Base-by-base conservation (phyloP, 345 rosid genomes). In the Linum trigynum region DNA sequence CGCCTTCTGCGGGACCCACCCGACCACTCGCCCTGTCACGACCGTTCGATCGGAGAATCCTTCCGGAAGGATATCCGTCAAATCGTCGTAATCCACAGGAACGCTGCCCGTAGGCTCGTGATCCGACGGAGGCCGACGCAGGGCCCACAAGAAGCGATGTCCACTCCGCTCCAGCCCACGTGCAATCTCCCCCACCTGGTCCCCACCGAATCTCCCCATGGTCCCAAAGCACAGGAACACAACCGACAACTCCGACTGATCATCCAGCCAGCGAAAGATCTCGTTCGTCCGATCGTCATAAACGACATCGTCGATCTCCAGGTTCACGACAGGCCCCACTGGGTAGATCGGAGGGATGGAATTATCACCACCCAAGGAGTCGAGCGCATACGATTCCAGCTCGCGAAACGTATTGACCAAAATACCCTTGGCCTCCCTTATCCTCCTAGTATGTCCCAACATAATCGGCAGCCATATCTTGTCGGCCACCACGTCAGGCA, bases 221-320 rank as follows among this genome's bases (percentile, higher is more conserved):
- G 62, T 57, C 23, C 69, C 62, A 2, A 66, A 66, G 62, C 69
- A 66, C 63, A 66, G 7, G 56, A 66, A 66, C 35, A 66, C 69
- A 11, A 66, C 69, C 0, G 69, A 66, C 6, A 50, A 40, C 7
- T 6, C 11, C 2, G 63, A 41, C 32, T 57, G 69, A 10, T 14
- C 41, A 57, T 66, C 63, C 3, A 67, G 70, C 70, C 70, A 67
- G 2, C 12, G 9, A 50, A 56, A 16, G 61, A 65, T 35, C 1
- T 62, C 17, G 38, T 61, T 7, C 32, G 32, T 23, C 32, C 32
- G 32, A 23, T 23, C 32, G 9, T 17, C 16, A 14, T 7, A 5
- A 7, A 23, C 62, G 2, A 16, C 55, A 1, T 8, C 9, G 16
- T 7, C 2, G 23, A 40, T 15, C 3, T 37, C n/a, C 42, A 45